These are phyloP conservation scores for Cordyceps cateniannulata DNA, from an alignment of 2,329 filamentous ascomycete genomes.

Conservation along the genomic window DNA sequence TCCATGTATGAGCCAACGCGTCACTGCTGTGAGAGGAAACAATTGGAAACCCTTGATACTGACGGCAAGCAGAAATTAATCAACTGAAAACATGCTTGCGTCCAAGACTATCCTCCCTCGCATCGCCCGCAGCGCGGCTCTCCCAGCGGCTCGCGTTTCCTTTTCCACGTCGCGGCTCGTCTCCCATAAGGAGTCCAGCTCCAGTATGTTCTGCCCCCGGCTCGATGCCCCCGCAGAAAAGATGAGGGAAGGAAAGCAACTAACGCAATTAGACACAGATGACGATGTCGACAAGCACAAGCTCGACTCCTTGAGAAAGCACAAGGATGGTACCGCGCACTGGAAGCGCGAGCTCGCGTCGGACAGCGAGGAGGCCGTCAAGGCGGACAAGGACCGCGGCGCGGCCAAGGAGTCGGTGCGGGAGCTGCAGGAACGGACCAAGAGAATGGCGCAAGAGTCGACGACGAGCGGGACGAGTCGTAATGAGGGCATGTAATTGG, in stretches of 20 bases:
- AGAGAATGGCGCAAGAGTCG: constrained; percentile 38
- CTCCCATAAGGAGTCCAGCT: constrained; percentile 12
- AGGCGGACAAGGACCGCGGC: constrained; percentile 45
- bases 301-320: constrained; percentile 56
- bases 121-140: neutral
- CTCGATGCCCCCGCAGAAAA: neutral
- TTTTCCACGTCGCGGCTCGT: constrained; percentile 1
- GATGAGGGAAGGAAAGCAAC: neutral
- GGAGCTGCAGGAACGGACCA: constrained; percentile 53
- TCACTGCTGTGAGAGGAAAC: neutral
- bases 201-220: constrained; percentile 9
- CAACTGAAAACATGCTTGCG: neutral
- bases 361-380: constrained; percentile 72
- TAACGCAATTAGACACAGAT: constrained; percentile 24
- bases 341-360: constrained; percentile 76
- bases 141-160: neutral
- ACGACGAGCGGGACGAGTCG: neutral
- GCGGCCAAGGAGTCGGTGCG: constrained; percentile 31
- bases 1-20: neutral
- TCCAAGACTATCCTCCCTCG: constrained; percentile 4
- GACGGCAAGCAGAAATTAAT: neutral
- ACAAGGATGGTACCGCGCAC: constrained; percentile 61
- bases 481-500: neutral
- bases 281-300: constrained; percentile 51
- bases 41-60: neutral